Evolutionary conservation across 768 basidiomycete genomes (phyloP), one percentile per base, ranked within the genome.

Genomic region (Cubamyces lactineus): DNA sequence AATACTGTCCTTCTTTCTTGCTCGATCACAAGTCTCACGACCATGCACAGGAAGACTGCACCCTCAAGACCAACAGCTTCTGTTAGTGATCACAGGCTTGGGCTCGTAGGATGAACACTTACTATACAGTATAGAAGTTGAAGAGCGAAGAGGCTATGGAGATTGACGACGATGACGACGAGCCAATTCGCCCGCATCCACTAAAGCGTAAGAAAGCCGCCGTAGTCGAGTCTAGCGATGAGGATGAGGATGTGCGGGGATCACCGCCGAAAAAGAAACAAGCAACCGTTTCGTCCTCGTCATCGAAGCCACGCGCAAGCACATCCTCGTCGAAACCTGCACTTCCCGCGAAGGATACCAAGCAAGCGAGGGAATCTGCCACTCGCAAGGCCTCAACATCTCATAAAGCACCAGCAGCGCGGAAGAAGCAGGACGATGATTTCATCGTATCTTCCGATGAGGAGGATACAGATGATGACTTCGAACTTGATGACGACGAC

Each of bases 191-290:
- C 5, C 43, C 54, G 16, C 61, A 63, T 23, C 21, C 60, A 17
- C 30, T 59, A 40, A 73, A 73, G 60, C 70, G 71, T 39, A 72
- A 69, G 63, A 73, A 72, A 42, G 62, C 67, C 4, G 54, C 63
- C 5, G 66, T 64, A 2, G 41, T 74, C 5, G 52, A 67, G 2
- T 71, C 70, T 0, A 72, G 70, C 57, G 72, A 70, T 45, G 70
- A 69, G 19, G 70, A 71, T 15, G 71, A 70, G 12, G 68, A 66
- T 2, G 64, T 60, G 11, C 68, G 61, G 42, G 40, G 61, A 16
- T 67, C 76, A 0, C 78, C 80, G 1, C 77, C 77, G 2, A 78
- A 73, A 72, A 81, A 81, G 73, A 81, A 80, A 60, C 55, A 68
- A 15, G 75, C 76, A 0, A 64, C 74, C 1, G 41, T 60, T 2